A percentile compares a stretch with the other conserved stretches of the same genome.
These are phyloP conservation scores for Xanthoparmelia taractica DNA, from an alignment of 495 filamentous ascomycete species.

Conservation along the genomic window DNA sequence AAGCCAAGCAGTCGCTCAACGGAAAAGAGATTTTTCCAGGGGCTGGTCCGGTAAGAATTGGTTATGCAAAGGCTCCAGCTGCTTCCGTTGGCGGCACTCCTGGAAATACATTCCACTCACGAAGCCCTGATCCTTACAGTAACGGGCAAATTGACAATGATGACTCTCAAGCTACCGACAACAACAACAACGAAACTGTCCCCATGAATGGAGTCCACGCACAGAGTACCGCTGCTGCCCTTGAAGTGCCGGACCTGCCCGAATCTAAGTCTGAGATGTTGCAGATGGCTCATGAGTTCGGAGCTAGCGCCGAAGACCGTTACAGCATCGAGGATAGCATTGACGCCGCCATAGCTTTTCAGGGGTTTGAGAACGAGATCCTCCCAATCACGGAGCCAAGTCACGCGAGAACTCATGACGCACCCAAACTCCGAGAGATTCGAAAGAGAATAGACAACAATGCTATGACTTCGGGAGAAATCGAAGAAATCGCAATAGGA, in stretches of 20 bases:
- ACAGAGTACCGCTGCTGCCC: constrained; percentile 41
- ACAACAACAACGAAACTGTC: constrained; percentile 32
- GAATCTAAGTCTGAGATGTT: constrained; percentile 77
- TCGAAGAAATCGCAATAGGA: constrained; percentile 80
- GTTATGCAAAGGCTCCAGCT: constrained; percentile 93
- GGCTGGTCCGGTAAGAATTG: constrained; percentile 87
- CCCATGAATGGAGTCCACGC: constrained; percentile 36
- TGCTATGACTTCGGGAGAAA: constrained; percentile 72
- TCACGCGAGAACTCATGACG: constrained; percentile 87
- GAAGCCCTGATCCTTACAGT: constrained; percentile 78
- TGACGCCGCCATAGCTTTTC: constrained; percentile 64
- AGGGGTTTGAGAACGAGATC: constrained; percentile 71
- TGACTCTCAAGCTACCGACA: constrained; percentile 33
- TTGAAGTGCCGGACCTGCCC: constrained; percentile 60
- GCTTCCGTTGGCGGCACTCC: constrained; percentile 70
- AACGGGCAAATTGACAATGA: constrained; percentile 42
- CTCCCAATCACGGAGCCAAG: constrained; percentile 82
- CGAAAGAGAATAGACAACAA: constrained; percentile 96
- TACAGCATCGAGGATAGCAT: constrained; percentile 65
- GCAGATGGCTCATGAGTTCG: constrained; percentile 81
- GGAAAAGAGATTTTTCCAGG: constrained; percentile 98
- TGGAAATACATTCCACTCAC: constrained; percentile 83
- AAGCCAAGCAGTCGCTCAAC: constrained; percentile 78
- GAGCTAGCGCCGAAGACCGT: constrained; percentile 73
- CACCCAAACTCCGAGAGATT: constrained; percentile 90